phyloP scores from a whole-genome alignment of 352 stramenopile genomes.

The Phytophthora melonis region DNA sequence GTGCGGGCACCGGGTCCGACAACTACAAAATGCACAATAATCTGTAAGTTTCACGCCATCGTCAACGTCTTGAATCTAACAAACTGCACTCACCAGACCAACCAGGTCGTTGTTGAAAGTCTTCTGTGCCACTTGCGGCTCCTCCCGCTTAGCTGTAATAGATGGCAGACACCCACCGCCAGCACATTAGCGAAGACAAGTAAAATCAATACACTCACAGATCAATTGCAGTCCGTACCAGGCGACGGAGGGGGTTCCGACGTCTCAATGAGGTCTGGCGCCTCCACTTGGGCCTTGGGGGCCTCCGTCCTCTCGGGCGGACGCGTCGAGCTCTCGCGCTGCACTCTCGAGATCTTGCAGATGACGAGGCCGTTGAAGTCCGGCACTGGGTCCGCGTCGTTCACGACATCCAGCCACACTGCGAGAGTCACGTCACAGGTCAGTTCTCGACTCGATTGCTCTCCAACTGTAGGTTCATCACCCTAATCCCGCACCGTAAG shows the following conservation, averaged over 20 bases:
- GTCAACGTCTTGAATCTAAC: neutral
- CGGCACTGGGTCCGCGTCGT: slow-evolving; percentile 75
- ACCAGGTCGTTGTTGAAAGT: slow-evolving; percentile 87
- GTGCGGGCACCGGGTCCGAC: slow-evolving; percentile 64
- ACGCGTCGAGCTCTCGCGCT: slow-evolving; percentile 55
- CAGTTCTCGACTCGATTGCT: slow-evolving; percentile 12
- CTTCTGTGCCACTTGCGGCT: slow-evolving; percentile 55
- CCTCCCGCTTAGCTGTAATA: slow-evolving; percentile 60
- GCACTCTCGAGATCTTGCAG: slow-evolving; percentile 82
- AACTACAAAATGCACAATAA: slow-evolving; percentile 42
- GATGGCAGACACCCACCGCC: neutral
- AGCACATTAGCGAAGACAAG: neutral
- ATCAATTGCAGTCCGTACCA: slow-evolving; percentile 16
- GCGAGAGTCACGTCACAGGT: neutral
- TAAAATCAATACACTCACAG: neutral
- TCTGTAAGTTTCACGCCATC: slow-evolving; percentile 3
- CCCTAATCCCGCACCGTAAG: slow-evolving; percentile 64
- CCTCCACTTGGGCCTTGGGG: slow-evolving; percentile 38
- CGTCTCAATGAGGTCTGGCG: slow-evolving; percentile 83
- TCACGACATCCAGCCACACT: slow-evolving; percentile 87
- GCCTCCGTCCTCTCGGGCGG: slow-evolving; percentile 47
- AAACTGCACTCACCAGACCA: slow-evolving; percentile 58
- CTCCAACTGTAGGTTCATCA: slow-evolving; percentile 9
- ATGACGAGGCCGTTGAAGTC: slow-evolving; percentile 86
- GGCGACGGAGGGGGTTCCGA: slow-evolving; percentile 45